Evolutionary conservation across 345 rosid species (phyloP), one percentile per base, ranked within the genome.

Genomic region (Hypericum perforatum): DNA sequence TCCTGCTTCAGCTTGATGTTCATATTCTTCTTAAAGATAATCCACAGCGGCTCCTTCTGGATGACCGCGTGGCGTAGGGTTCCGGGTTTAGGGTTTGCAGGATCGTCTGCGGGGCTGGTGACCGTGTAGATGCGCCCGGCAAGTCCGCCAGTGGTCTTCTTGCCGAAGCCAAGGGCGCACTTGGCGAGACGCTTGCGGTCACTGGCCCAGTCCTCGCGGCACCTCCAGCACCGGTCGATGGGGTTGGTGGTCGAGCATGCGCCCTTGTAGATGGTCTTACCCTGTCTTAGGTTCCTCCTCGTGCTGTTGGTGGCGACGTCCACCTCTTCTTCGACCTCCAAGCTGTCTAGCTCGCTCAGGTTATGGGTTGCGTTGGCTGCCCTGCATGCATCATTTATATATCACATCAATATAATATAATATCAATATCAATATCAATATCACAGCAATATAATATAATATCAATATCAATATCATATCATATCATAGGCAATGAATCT

Each of bases 191-290:
- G 12, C 12, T 29, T 16, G 7, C 49, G 49, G 9, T 45, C 12
- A 3, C 7, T 46, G 7, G 50, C 15, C 50, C 50, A 46, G 14
- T 46, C 9, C 50, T 13, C 22, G 9, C 50, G 16, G 50, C 50
- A 46, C 50, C 50, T 46, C 50, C 50, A 46, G 10, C 50, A 46
- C 22, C 22, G 15, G 50, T 46, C 50, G 7, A 46, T 46, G 50
- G 50, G 50, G 22, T 46, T 46, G 29, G 50, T 46, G 29, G 7
- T 46, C 50, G 15, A 10, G 50, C 50, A 46, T 1, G 50, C 29
- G 8, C 50, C 50, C 7, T 5, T 46, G 22, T 46, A 46, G 9
- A 0, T 46, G 50, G 50, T 46, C 14, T 46, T 46, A 5, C 50
- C 50, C 22, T 46, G 50, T 29, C 22, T 11, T 10, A 46, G 22